Evolutionary conservation across 179 eudicot genomes (phyloP), one percentile per base, ranked within the genome.

Genomic region (Vitellaria paradoxa): DNA sequence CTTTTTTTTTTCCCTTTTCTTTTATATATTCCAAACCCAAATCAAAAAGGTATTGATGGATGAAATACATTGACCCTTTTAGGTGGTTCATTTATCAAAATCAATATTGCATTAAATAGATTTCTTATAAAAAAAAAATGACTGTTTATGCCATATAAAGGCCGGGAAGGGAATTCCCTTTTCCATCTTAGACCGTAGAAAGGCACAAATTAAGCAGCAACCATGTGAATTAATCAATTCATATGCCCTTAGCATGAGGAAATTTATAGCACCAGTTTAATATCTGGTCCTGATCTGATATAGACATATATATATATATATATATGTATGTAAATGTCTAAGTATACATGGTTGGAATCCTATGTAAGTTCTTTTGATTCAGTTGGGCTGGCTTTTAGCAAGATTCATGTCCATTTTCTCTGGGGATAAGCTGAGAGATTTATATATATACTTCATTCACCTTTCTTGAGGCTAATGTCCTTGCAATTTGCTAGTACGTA

Each of bases 21-120:
- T 30, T 30, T 30, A 30, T 30, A 30, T 83, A 80, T 80, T 80
- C 81, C 81, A 65, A 80, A 77, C 82, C 80, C 74, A 79, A 68
- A 56, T 57, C 30, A 30, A 15, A 77, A 68, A 76, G 81, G 47
- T 76, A 76, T 50, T 2, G 8, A 53, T n/a, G 3, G 49, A 52
- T 21, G 9, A 62, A 24, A 50, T 3, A 53, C 10, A 67, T 50
- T 59, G 9, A 17, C 47, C 76, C 5, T 70, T 47, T 59, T 45
- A 45, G 30, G 70, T 45, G 50, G 8, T 30, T 11, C 15, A 59
- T 9, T 57, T 18, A 45, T 26, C 47, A 55, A 70, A 49, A 20
- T 9, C 63, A 59, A 23, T 0, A 62, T 23, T 20, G 65, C 0
- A 72, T 55, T 56, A 30, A 40, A 50, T 15, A 21, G n/a, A 30